Evolutionary conservation across 352 stramenopile species (phyloP), one percentile per base, ranked within the genome.

Genomic region (Pythium monospermum): DNA sequence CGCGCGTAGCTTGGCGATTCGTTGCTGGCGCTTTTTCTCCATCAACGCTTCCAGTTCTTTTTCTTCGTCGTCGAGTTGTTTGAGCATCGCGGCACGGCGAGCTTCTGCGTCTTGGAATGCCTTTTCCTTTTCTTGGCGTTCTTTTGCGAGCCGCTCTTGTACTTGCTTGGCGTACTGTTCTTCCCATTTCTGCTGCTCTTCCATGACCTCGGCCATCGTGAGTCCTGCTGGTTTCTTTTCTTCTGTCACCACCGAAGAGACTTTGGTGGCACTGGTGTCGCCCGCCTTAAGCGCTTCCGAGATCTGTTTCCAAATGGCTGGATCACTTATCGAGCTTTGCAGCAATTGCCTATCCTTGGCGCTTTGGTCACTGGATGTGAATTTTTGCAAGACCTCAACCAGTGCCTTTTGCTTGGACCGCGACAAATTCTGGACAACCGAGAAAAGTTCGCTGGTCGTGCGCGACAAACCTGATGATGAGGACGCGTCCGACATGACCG

Each of bases 31-130:
- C 50, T 88, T 86, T 13, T 57, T 26, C 42, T 77, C 66, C 72
- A 92, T 82, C 2, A 92, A 55, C 6, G 31, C 57, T 47, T 91
- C 77, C 19, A 92, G 59, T 32, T 91, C 77, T 16, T 54, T 56
- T 33, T 92, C 79, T 56, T 93, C 79, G 4, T 87, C 77, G 36
- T 91, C 79, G 11, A 93, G 51, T 57, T 87, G 62, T 31, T 75
- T 68, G 53, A 91, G 64, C 62, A 90, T 81, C 23, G 66, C 65
- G 2, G 56, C 36, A 4, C 76, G 73, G 28, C 76, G 59, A 2
- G 63, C 64, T 27, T 89, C 76, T 0, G 78, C 76, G 26, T 87
- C 52, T 18, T 66, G 69, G 18, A 88, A 21, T 10, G 66, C 57
- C 0, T 60, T 54, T 23, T 86, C 64, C 21, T 90, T 90, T 3